Evolutionary conservation across 2,329 filamentous ascomycete genomes (phyloP).

Genomic region (Aspergillus floridensis): DNA sequence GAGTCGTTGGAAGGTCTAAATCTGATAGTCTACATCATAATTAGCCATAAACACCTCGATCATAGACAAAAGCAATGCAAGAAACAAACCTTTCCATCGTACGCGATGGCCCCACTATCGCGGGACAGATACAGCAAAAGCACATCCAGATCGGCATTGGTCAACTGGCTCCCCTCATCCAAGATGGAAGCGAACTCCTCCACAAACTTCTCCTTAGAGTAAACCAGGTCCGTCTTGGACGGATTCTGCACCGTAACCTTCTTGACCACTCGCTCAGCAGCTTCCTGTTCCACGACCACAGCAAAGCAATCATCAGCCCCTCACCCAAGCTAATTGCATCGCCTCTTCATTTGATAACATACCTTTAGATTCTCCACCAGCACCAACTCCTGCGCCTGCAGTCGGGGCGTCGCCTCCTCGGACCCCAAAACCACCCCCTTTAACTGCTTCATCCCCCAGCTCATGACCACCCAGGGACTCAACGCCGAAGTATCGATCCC

Average conservation of each 20-base stretch:
- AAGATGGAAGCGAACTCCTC: conserved; percentile 57
- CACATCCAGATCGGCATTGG: conserved; percentile 65
- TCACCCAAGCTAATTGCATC: not conserved
- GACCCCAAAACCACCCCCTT: conserved; percentile 55
- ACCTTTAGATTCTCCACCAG: conserved; percentile 59
- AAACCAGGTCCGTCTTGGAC: conserved; percentile 63
- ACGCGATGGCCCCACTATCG: conserved; percentile 57
- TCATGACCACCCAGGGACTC: conserved; percentile 66
- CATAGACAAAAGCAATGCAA: not conserved
- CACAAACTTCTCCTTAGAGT: conserved; percentile 64
- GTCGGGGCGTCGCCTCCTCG: conserved; percentile 31
- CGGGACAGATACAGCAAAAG: conserved; percentile 68
- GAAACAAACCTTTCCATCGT: conserved; percentile 45
- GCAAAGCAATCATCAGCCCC: conserved; percentile 19
- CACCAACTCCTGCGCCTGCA: conserved; percentile 46
- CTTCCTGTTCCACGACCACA: conserved; percentile 38
- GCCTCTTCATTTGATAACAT: conserved; percentile 4
- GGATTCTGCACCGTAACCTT: conserved; percentile 45
- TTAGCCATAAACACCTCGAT: conserved; percentile 15
- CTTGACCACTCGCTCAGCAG: conserved; percentile 55
- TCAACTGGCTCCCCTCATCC: conserved; percentile 50
- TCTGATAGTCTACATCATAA: conserved; percentile 62
- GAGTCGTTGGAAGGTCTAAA: conserved; percentile 59
- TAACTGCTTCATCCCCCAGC: conserved; percentile 71
- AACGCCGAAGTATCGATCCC: conserved; percentile 46